phyloP scores from a whole-genome alignment of 2,329 filamentous ascomycete species.

The Epichloe brachyelytri region DNA sequence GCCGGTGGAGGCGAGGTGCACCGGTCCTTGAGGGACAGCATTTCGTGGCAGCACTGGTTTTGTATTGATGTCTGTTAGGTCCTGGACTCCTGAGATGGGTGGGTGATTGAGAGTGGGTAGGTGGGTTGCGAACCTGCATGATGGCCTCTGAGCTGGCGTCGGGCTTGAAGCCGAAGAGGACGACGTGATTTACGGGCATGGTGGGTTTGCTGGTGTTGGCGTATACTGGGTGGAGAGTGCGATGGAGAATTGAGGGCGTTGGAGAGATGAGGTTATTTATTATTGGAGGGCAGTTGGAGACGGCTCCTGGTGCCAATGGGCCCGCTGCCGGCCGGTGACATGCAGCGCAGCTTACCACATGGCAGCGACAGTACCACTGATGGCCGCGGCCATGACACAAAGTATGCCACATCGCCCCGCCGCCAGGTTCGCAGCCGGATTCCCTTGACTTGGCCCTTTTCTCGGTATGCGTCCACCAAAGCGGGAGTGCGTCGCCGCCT shows the following conservation, averaged over 20 bases:
- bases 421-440: neutral
- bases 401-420: neutral
- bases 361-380: neutral
- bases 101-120: neutral
- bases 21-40: constrained; percentile 38
- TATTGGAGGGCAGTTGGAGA: neutral
- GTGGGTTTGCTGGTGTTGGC: neutral
- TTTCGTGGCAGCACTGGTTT: constrained; percentile 16
- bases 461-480: neutral
- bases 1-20: constrained; percentile 50
- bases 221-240: neutral
- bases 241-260: no score
- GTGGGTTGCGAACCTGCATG: constrained; percentile 1
- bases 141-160: neutral
- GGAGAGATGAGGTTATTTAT: neutral
- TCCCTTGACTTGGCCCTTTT: neutral
- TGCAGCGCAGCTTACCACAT: neutral
- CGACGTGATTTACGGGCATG: constrained; percentile 5
- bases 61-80: no score
- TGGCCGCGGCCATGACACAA: neutral
- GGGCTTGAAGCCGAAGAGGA: constrained; percentile 5
- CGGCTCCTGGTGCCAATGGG: no score
- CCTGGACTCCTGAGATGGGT: no score
- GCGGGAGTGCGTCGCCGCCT: neutral
- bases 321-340: neutral